These are phyloP conservation scores for Beauveria bassiana DNA, from an alignment of 2,329 filamentous ascomycete genomes.

Conservation along the genomic window DNA sequence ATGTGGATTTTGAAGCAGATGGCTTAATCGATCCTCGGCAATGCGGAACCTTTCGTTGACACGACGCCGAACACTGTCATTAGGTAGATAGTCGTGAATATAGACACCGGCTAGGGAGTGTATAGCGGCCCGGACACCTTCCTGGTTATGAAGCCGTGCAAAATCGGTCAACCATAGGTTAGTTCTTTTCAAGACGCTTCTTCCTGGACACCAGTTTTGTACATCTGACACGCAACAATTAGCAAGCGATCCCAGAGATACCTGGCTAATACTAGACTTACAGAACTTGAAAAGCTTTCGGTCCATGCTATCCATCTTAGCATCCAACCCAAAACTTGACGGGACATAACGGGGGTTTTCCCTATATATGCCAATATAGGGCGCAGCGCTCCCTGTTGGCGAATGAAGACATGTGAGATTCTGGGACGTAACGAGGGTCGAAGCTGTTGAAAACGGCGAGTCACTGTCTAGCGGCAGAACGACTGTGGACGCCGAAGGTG, in stretches of 20 bases:
- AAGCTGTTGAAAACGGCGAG: not conserved
- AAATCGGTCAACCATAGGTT: constrained; percentile 35
- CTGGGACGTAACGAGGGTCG: not conserved
- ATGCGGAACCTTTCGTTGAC: constrained; percentile 26
- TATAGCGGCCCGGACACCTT: constrained; percentile 30
- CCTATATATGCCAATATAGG: not conserved
- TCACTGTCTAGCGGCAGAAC: not conserved
- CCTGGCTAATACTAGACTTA: not conserved
- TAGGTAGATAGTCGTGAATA: constrained; percentile 32
- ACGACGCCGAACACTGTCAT: constrained; percentile 22
- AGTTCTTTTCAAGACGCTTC: constrained; percentile 29
- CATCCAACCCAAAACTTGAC: not conserved
- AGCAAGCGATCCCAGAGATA: not conserved
- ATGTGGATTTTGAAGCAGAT: constrained; percentile 20
- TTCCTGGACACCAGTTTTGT: constrained; percentile 33
- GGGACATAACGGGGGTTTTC: not conserved
- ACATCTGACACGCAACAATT: constrained; percentile 21
- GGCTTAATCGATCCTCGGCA: constrained; percentile 24
- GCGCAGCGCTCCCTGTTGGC: not conserved
- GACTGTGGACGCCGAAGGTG: not conserved
- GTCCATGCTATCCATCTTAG: constrained; percentile 7
- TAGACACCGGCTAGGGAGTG: constrained; percentile 33
- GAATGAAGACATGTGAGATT: not conserved
- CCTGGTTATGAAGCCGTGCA: constrained; percentile 28
- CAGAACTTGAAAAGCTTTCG: constrained; percentile 5